Percentiles rank a stretch among this genome's conserved stretches.
These are phyloP conservation scores for Roridomyces roridus DNA, from an alignment of 768 basidiomycete species.

Conservation along the genomic window DNA sequence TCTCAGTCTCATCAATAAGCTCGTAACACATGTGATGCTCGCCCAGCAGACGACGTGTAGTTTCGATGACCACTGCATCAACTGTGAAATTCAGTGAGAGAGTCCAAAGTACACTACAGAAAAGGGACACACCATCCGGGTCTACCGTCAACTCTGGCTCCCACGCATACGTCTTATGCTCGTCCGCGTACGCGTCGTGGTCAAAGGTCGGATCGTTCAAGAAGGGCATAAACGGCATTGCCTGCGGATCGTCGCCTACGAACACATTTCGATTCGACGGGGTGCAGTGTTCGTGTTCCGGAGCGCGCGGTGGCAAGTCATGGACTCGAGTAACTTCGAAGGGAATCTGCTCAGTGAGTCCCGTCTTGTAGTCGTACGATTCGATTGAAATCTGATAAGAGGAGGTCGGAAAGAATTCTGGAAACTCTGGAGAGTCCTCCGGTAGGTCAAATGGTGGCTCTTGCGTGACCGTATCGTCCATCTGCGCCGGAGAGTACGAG, in stretches of 20 bases:
- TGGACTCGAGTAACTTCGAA: slow-evolving; percentile 15
- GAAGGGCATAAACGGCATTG: slow-evolving; percentile 67
- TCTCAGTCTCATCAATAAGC: slow-evolving; percentile 53
- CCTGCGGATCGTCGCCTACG: slow-evolving; percentile 62
- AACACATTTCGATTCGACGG: slow-evolving; percentile 53
- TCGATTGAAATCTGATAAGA: slow-evolving; percentile 2
- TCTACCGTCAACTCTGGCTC: slow-evolving; percentile 35
- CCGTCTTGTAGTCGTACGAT: slow-evolving; percentile 18
- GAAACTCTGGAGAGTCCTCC: neutral
- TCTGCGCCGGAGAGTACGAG: neutral
- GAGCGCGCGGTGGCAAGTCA: slow-evolving; percentile 30
- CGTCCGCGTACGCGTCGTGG: slow-evolving; percentile 39
- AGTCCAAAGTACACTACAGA: neutral
- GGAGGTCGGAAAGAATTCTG: neutral
- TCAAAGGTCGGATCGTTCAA: slow-evolving; percentile 66
- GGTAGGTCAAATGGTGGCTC: neutral
- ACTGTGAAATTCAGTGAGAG: slow-evolving; percentile 34
- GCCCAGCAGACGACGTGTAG: slow-evolving; percentile 47
- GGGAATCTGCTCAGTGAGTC: slow-evolving; percentile 1
- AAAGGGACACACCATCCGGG: slow-evolving; percentile 42
- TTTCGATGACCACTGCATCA: slow-evolving; percentile 58
- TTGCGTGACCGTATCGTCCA: neutral
- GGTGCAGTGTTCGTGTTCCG: slow-evolving; percentile 63
- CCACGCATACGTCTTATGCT: slow-evolving; percentile 60
- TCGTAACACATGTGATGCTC: slow-evolving; percentile 43